Evolutionary conservation across 257 asterid genomes (phyloP).

Genomic region (Nicotiana noctiflora): DNA sequence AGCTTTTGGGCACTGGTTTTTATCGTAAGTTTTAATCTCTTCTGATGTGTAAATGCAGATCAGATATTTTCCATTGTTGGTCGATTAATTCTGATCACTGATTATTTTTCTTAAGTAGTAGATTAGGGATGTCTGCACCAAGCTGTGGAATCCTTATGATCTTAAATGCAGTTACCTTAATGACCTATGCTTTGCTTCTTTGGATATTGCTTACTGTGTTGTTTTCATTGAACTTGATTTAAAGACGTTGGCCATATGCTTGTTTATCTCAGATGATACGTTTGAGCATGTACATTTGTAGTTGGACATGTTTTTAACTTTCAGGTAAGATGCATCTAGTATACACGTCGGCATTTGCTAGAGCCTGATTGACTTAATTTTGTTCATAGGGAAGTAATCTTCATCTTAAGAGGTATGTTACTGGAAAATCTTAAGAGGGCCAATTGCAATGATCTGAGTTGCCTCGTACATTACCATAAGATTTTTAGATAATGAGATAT

Average conservation of each 20-base stretch:
- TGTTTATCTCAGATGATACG: not conserved
- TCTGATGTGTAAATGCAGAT: not conserved
- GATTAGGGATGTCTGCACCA: not conserved
- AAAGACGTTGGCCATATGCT: not conserved
- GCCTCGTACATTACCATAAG: not conserved
- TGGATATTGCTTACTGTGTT: not conserved
- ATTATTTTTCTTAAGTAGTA: not conserved
- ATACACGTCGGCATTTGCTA: not conserved
- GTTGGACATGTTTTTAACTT: not conserved
- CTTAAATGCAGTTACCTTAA: not conserved
- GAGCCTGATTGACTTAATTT: not conserved
- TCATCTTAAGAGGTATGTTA: not conserved
- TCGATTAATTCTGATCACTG: not conserved
- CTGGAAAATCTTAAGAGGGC: not conserved
- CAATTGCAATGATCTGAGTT: not conserved
- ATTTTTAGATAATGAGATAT: not conserved
- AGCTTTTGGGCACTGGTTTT: slow-evolving; percentile 95
- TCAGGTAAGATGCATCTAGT: not conserved
- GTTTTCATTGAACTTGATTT: not conserved
- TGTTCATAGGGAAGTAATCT: not conserved
- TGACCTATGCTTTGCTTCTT: not conserved
- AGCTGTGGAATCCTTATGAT: not conserved
- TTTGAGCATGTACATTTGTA: not conserved
- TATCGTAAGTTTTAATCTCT: slow-evolving; percentile 49
- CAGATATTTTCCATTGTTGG: not conserved